Evolutionary conservation across 441 rosid species (phyloP).

Genomic region (Corymbia calophylla): DNA sequence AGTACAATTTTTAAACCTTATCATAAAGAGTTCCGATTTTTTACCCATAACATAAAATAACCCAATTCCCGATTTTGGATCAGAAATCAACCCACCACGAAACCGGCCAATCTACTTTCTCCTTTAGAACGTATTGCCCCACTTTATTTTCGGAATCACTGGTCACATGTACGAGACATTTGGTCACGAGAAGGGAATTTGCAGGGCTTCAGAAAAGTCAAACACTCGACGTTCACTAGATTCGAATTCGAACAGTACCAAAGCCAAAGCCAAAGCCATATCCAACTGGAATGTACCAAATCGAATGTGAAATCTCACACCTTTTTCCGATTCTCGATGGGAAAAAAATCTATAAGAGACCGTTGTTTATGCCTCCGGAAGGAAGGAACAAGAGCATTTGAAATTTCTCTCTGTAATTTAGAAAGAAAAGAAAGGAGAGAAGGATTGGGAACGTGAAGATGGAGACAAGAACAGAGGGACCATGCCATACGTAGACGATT

Average conservation of each 20-base stretch:
- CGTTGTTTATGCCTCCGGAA: neutral
- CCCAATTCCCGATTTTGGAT: neutral
- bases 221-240: neutral
- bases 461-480: neutral
- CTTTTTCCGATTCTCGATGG: neutral
- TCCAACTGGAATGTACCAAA: neutral
- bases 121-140: neutral
- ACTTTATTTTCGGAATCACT: neutral
- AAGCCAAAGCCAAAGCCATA: neutral
- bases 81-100: neutral
- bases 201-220: neutral
- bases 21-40: neutral
- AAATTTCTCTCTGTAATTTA: neutral
- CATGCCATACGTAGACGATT: neutral
- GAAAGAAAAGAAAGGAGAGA: neutral
- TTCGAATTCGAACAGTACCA: neutral
- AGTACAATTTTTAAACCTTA: neutral
- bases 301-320: neutral
- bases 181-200: neutral
- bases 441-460: neutral
- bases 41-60: neutral
- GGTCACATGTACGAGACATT: neutral
- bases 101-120: neutral
- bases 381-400: neutral
- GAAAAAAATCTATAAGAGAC: neutral